Evolutionary conservation across 2,329 filamentous ascomycete genomes (phyloP), one percentile per base, ranked within the genome.

Genomic region (Penicillium sp.): DNA sequence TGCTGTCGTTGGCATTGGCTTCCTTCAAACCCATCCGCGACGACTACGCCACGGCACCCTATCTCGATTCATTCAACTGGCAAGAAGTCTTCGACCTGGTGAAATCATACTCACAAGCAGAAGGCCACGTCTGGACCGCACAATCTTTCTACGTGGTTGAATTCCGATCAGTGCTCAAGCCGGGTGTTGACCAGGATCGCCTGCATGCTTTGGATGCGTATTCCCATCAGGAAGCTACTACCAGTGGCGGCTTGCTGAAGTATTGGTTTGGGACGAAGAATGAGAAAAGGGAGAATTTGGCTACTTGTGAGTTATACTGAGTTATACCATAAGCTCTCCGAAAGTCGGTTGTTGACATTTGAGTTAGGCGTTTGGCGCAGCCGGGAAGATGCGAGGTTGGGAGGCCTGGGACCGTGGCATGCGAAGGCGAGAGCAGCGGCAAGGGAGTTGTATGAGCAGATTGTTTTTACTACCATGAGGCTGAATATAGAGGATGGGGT

Each of bases 191-290:
- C 56, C 83, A 84, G 53, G 81, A 81, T 10, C 79, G 87, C 52
- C 79, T 96, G 35, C 85, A 85, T 36, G 78, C 79, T 24, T 79
- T 96, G 28, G 92, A 96, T 71, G 85, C 86, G 65, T 84, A 84
- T 53, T 88, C 88, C 6, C 91, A 96, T 69, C 79, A 82, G 22
- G 91, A 96, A 69, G 92, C 92, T 11, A 86, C 86, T 16, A 80
- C 80, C 35, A 89, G 85, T 63, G 91, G 91, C 5, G 90, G 90
- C 0, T 81, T 96, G 66, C 74, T 96, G 66, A 95, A 95, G 82
- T 96, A 96, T 72, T 96, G 92, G 90, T 96, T 95, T 70, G 90
- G 90, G 2, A 78, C 76, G 30, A 86, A 87, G 18, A 84, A 95
- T 73, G 75, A 70, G 39, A 78, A 87, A 46, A 80, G 87, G 55